Evolutionary conservation across 805 yeast genomes (phyloP).

Genomic region (Pichia cephalocereana): DNA sequence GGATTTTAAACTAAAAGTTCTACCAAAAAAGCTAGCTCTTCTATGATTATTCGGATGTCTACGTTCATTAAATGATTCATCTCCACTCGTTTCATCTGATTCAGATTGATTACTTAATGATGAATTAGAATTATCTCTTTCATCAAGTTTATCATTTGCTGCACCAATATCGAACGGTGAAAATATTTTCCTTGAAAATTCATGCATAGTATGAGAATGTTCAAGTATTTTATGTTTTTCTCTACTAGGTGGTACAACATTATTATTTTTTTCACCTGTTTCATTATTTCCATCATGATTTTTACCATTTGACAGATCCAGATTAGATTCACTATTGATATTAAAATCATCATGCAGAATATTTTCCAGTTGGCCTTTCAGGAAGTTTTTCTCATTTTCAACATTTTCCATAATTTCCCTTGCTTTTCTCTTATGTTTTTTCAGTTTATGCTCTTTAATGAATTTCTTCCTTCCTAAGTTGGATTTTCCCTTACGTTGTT

Average conservation of each 20-base stretch:
- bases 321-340: neutral
- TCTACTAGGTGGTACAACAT: neutral
- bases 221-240: neutral
- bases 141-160: neutral
- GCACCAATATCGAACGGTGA: neutral
- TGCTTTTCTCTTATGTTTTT: neutral
- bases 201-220: slow-evolving; percentile 4
- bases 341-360: neutral
- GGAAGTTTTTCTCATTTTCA: neutral
- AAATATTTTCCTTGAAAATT: slow-evolving; percentile 2
- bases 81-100: neutral
- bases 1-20: slow-evolving; percentile 11
- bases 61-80: neutral
- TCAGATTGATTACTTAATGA: neutral
- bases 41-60: neutral
- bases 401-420: neutral
- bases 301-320: too few relatives aligned
- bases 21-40: slow-evolving; percentile 10
- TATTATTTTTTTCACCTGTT: neutral
- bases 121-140: neutral
- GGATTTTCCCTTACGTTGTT: neutral
- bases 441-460: neutral
- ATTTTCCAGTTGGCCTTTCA: neutral
- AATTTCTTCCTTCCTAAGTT: neutral
- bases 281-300: neutral